phyloP scores from a whole-genome alignment of 208 protist genomes.

The Balamuthia mandrillaris region DNA sequence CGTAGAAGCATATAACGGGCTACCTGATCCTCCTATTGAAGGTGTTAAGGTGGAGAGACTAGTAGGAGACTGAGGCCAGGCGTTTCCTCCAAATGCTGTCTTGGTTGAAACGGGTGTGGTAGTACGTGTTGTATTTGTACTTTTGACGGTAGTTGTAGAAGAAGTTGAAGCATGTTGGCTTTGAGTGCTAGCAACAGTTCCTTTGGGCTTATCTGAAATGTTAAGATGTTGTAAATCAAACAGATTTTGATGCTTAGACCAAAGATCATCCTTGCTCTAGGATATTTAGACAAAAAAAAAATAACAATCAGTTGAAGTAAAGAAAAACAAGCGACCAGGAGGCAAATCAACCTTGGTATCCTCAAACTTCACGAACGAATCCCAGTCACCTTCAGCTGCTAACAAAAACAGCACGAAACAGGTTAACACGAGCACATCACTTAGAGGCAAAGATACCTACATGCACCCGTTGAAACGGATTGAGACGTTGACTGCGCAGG shows the following conservation, averaged over 20 bases:
- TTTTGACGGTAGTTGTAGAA: too few species aligned
- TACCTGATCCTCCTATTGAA: too few species aligned
- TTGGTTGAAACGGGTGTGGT: too few species aligned
- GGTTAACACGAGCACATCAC: not conserved
- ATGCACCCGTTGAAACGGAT: not conserved
- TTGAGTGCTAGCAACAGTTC: too few species aligned
- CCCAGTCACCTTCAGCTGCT: not conserved
- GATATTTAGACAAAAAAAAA: not conserved
- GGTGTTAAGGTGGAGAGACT: too few species aligned
- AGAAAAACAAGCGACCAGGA: not conserved
- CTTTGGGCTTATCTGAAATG: not conserved
- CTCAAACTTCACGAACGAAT: not conserved
- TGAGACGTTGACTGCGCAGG: not conserved
- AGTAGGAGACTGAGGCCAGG: too few species aligned
- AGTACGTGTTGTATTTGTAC: too few species aligned
- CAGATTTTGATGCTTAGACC: not conserved
- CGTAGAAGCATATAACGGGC: too few species aligned
- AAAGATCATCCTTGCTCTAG: not conserved
- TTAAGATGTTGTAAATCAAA: not conserved
- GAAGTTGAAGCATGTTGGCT: too few species aligned
- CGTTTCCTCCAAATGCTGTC: too few species aligned
- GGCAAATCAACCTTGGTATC: not conserved
- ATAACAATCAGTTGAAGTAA: not conserved
- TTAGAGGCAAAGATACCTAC: not conserved
- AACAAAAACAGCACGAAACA: not conserved